Percentiles rank a stretch among this genome's conserved stretches.
Conservation (phyloP, 2,329 filamentous ascomycete species). For the Botrytis paeoniae region DNA sequence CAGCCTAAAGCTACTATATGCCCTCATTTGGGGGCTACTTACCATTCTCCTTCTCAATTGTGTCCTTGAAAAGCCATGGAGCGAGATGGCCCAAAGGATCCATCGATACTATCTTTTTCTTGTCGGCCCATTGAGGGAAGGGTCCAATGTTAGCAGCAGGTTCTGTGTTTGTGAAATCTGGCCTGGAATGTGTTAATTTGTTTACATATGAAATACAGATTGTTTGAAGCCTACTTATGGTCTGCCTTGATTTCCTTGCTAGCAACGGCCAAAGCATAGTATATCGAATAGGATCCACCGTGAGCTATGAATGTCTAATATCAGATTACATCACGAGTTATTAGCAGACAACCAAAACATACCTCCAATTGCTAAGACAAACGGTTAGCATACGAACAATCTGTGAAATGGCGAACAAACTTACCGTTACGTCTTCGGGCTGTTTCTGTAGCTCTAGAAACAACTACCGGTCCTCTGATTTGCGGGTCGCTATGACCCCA, state of each 20-base stretch:
- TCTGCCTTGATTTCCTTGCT: slow-evolving; percentile 83
- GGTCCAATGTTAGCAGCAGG: slow-evolving; percentile 87
- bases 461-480: slow-evolving; percentile 81
- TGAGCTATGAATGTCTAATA: slow-evolving; percentile 49
- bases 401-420: slow-evolving; percentile 30
- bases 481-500: slow-evolving; percentile 79
- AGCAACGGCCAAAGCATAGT: slow-evolving; percentile 88
- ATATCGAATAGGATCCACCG: slow-evolving; percentile 93
- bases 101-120: slow-evolving; percentile 96
- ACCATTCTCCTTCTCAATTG: slow-evolving; percentile 72
- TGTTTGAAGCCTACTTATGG: slow-evolving; percentile 54
- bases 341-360: slow-evolving; percentile 31
- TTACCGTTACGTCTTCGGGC: slow-evolving; percentile 78
- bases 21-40: slow-evolving; percentile 26
- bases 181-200: slow-evolving; percentile 38
- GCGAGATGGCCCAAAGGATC: slow-evolving; percentile 88
- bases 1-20: slow-evolving; percentile 22
- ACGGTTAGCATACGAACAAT: slow-evolving; percentile 26
- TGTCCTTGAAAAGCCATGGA: slow-evolving; percentile 78
- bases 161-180: slow-evolving; percentile 80
- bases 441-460: slow-evolving; percentile 71
- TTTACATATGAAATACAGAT: background rate
- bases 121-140: slow-evolving; percentile 84
- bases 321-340: slow-evolving; percentile 10
- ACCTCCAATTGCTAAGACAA: slow-evolving; percentile 55